phyloP scores from a whole-genome alignment of 2,329 filamentous ascomycete species.

The Sclerotinia glacialis region DNA sequence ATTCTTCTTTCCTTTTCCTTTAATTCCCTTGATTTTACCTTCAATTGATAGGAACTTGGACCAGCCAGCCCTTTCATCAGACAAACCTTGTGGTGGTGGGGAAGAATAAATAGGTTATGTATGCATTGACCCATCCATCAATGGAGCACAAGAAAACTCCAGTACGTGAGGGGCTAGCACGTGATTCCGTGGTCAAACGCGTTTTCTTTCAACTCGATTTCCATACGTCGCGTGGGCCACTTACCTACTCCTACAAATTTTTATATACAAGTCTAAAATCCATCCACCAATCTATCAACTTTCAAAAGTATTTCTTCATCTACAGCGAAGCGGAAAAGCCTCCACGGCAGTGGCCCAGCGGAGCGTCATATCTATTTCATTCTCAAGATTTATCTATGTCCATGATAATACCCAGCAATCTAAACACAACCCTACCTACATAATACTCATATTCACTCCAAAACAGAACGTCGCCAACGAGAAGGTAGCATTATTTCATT shows the following conservation, averaged over 20 bases:
- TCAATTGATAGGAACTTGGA: no score
- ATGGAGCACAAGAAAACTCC: no score
- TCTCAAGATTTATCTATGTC: no score
- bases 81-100: neutral
- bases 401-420: neutral
- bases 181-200: slow-evolving; percentile 2
- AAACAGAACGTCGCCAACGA: neutral
- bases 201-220: neutral
- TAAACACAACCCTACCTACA: neutral
- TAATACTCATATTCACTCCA: neutral
- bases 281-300: neutral
- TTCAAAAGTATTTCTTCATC: neutral
- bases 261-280: neutral
- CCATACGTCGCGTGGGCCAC: neutral
- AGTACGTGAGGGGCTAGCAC: no score
- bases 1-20: no score
- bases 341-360: slow-evolving; percentile 6
- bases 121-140: neutral
- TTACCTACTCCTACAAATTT: neutral
- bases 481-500: neutral
- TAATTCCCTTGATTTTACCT: no score
- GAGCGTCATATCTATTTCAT: neutral
- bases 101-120: neutral
- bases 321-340: neutral
- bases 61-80: no score